Percentiles rank a stretch among this genome's conserved stretches.
Conservation (phyloP, 2,329 filamentous ascomycete genomes). For the Macrophomina tecta region DNA sequence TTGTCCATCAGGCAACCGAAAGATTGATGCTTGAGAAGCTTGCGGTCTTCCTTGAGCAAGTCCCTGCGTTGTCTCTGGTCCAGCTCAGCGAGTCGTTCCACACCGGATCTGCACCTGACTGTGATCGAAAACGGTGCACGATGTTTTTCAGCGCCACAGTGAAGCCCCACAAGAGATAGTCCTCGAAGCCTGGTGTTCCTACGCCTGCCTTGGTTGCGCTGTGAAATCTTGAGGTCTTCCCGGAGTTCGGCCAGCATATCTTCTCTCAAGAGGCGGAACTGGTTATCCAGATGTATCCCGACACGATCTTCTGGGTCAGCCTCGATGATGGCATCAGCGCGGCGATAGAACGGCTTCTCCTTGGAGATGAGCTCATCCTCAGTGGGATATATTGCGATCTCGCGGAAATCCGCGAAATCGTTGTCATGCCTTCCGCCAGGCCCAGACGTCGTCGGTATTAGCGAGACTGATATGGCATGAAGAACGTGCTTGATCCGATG, state of each 20-base stretch:
- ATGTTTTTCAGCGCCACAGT: constrained; percentile 39
- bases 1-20: constrained; percentile 66
- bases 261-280: constrained; percentile 73
- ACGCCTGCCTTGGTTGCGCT: constrained; percentile 51
- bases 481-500: constrained; percentile 55
- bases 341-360: constrained; percentile 62
- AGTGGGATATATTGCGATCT: constrained; percentile 70
- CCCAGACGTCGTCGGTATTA: background rate
- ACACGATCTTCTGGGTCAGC: constrained; percentile 47
- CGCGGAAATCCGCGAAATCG: constrained; percentile 66
- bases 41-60: constrained; percentile 54
- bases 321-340: constrained; percentile 57
- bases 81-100: constrained; percentile 51
- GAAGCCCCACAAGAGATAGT: constrained; percentile 49
- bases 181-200: constrained; percentile 47
- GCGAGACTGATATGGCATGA: constrained; percentile 44
- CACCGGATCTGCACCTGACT: constrained; percentile 50
- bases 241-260: constrained; percentile 72
- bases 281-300: constrained; percentile 67
- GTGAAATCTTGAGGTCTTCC: constrained; percentile 62
- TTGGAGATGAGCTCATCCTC: constrained; percentile 65
- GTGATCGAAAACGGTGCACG: constrained; percentile 41
- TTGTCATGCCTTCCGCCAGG: constrained; percentile 78
- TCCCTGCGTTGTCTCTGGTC: constrained; percentile 45
- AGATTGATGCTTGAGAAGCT: constrained; percentile 63